Conservation (phyloP, 495 filamentous ascomycete species). For the Xylona heveae region DNA sequence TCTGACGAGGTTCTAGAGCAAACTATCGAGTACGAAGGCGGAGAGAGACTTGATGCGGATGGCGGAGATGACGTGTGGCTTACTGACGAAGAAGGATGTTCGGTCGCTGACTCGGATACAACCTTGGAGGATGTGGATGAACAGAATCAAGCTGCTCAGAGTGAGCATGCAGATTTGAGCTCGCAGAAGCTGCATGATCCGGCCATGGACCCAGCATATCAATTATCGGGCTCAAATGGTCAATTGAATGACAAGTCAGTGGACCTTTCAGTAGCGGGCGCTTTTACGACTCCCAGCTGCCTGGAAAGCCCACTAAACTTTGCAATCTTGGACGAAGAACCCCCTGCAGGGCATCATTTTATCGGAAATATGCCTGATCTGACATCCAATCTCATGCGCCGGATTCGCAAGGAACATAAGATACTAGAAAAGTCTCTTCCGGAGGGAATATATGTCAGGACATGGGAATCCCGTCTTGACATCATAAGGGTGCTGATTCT, state of each 20-base stretch:
- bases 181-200: too few species aligned
- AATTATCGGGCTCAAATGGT: too few species aligned
- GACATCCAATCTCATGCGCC: slow-evolving; percentile 16
- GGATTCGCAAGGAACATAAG: slow-evolving; percentile 30
- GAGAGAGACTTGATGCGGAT: slow-evolving; percentile 14
- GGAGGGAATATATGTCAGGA: slow-evolving; percentile 30
- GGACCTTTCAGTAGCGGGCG: slow-evolving; percentile 9
- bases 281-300: slow-evolving; percentile 12
- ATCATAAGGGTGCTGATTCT: slow-evolving; percentile 35
- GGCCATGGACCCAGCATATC: too few species aligned
- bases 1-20: slow-evolving; percentile 10
- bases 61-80: slow-evolving; percentile 17
- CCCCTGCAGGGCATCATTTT: slow-evolving; percentile 29
- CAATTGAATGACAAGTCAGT: too few species aligned
- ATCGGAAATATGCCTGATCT: slow-evolving; percentile 6
- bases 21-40: slow-evolving; percentile 18
- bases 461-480: slow-evolving; percentile 36
- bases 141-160: neutral
- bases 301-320: slow-evolving; percentile 10
- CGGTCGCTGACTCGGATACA: slow-evolving; percentile 3
- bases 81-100: slow-evolving; percentile 20
- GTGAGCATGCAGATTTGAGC: too few species aligned
- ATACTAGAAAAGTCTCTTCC: slow-evolving; percentile 34
- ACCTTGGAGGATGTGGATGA: slow-evolving; percentile 4
- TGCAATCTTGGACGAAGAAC: slow-evolving; percentile 19